Conservation (phyloP, 805 yeast species). For the Hanseniaspora valbyensis region DNA sequence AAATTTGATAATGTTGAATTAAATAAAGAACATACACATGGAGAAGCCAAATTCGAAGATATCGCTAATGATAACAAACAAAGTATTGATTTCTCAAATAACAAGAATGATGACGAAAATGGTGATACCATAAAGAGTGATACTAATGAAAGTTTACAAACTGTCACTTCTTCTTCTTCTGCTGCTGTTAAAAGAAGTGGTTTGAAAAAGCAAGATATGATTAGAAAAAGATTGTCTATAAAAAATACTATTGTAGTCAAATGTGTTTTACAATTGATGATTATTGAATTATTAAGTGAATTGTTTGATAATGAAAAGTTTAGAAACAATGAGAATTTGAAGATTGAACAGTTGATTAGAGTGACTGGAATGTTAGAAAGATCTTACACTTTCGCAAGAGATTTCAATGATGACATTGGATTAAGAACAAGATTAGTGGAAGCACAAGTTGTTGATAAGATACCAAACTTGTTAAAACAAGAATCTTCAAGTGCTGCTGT, state of each 20-base stretch:
- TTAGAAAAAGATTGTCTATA: conserved; percentile 34
- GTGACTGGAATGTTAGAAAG: conserved; percentile 50
- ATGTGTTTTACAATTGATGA: conserved; percentile 77
- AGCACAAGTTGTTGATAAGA: conserved; percentile 80
- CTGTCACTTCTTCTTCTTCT: background rate
- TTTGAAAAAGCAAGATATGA: conserved; percentile 30
- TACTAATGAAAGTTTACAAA: conserved; percentile 11
- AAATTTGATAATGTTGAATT: conserved; percentile 14
- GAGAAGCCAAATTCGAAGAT: conserved; percentile 27
- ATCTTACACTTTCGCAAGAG: conserved; percentile 73
- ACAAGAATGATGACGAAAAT: conserved; percentile 17
- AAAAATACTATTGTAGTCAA: conserved; percentile 77
- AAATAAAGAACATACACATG: conserved; percentile 19
- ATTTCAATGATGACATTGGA: conserved; percentile 80
- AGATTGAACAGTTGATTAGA: conserved; percentile 39
- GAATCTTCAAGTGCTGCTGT: conserved; percentile 87
- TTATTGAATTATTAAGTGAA: conserved; percentile 79
- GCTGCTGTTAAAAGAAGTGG: background rate
- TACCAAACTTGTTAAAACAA: conserved; percentile 85
- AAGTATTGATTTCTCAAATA: conserved; percentile 27
- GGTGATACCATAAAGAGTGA: conserved; percentile 16
- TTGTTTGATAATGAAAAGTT: conserved; percentile 61
- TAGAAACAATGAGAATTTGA: conserved; percentile 49
- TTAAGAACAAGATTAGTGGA: conserved; percentile 81
- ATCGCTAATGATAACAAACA: conserved; percentile 27